Evolutionary conservation across 768 basidiomycete genomes (phyloP), one percentile per base, ranked within the genome.

Genomic region (Rhodotorula paludigena): DNA sequence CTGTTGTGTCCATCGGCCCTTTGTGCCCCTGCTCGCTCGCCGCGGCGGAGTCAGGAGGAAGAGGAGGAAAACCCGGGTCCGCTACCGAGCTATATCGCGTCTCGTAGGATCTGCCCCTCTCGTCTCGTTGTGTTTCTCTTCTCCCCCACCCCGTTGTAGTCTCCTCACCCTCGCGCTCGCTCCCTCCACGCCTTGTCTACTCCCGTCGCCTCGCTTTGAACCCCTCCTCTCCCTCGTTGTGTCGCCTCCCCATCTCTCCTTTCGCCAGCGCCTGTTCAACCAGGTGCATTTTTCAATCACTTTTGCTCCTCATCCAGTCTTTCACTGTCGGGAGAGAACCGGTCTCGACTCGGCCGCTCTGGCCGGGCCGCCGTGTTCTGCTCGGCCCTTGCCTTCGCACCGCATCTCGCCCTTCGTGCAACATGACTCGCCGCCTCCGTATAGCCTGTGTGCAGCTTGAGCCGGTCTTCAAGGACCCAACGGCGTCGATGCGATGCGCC

Each of bases 391-490:
- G n/a, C n/a, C n/a, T n/a, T n/a, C n/a, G n/a, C n/a, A n/a, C n/a
- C n/a, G n/a, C n/a, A n/a, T n/a, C n/a, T n/a, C n/a, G n/a, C n/a
- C n/a, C n/a, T n/a, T n/a, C n/a, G n/a, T n/a, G n/a, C n/a, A n/a
- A n/a, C n/a, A n/a, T 54, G 25, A 12, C 36, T n/a, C 47, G 25
- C 14, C 20, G 3, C 16, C 55, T 64, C 20, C 59, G 68, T 5
- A 9, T 66, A 0, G 64, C 39, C 5, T 63, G 61, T 33, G 48
- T 63, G 9, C 69, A 71, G 42, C 42, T 71, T 20, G 47, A 41
- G 2, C 69, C 69, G 1, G 28, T 39, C 5, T 66, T 71, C 61
- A 71, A 71, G 49, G 48, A 71, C 35, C 57, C 58, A 8, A 16
- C 15, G 1, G 38, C 39, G 18, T 53, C 48, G 8, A 55, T 63